Evolutionary conservation across 2,329 filamentous ascomycete species (phyloP).

Genomic region (Grosmannia penicillata): DNA sequence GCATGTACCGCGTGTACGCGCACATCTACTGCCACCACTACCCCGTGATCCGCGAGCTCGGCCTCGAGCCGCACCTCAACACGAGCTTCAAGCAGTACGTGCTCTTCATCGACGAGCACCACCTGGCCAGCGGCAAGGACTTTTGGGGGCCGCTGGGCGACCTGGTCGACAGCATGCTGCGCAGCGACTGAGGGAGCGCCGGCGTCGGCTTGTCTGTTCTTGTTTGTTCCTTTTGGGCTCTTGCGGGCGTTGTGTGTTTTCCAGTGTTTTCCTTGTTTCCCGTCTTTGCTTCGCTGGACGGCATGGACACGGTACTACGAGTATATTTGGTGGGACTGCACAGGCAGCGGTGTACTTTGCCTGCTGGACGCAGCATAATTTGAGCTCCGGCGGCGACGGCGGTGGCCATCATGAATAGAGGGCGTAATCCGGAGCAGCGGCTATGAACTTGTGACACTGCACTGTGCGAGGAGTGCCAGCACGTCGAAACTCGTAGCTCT

Average conservation of each 20-base stretch:
- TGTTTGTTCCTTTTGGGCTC: background rate
- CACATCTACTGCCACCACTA: conserved; percentile 99
- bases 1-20: conserved; percentile 94
- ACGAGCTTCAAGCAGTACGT: conserved; percentile 99
- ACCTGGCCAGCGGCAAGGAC: conserved; percentile 81
- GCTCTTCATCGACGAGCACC: conserved; percentile 94
- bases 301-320: background rate
- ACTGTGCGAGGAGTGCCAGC: too few relatives aligned
- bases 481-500: too few relatives aligned
- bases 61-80: conserved; percentile 92
- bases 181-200: conserved; percentile 58
- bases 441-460: too few relatives aligned
- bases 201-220: background rate
- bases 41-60: conserved; percentile 85
- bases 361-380: too few relatives aligned
- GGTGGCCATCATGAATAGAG: too few relatives aligned
- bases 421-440: too few relatives aligned
- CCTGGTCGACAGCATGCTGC: conserved; percentile 93
- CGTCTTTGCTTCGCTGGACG: background rate
- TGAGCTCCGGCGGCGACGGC: too few relatives aligned
- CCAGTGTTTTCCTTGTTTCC: background rate
- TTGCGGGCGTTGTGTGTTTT: background rate
- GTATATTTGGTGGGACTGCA: background rate
- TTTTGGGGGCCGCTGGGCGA: conserved; percentile 95
- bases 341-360: too few relatives aligned